Percentiles rank a stretch among this genome's conserved stretches.
These are phyloP conservation scores for Tolypocladium guangdongense DNA, from an alignment of 2,329 filamentous ascomycete genomes.

Conservation along the genomic window DNA sequence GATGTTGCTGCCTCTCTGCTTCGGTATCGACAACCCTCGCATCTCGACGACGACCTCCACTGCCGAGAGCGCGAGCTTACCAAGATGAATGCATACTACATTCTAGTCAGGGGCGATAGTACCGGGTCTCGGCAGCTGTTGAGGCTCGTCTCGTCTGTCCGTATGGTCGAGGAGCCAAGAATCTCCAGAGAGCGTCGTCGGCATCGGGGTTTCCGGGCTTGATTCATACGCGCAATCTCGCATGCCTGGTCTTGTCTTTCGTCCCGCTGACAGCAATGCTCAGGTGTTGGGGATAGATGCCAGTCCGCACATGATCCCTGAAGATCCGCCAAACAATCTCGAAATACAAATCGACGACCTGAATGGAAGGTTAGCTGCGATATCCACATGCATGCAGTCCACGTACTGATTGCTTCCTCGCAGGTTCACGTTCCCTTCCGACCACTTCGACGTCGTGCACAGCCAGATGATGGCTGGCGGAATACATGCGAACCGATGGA, in stretches of 20 bases:
- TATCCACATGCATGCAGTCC: not conserved
- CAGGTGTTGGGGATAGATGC: slow-evolving; percentile 65
- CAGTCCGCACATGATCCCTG: slow-evolving; percentile 57
- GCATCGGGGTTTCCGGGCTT: not conserved
- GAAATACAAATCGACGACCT: slow-evolving; percentile 64
- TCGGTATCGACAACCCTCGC: not conserved
- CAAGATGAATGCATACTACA: not conserved
- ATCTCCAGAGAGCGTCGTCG: not conserved
- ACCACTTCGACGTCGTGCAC: slow-evolving; percentile 74
- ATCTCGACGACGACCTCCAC: not conserved
- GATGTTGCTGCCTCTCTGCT: not conserved
- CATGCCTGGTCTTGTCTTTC: not conserved
- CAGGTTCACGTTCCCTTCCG: slow-evolving; percentile 56
- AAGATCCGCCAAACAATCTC: slow-evolving; percentile 53
- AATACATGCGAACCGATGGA: slow-evolving; percentile 64
- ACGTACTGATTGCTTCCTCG: not conserved
- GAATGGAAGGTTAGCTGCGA: slow-evolving; percentile 43
- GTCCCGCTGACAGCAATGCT: not conserved
- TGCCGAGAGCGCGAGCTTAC: not conserved
- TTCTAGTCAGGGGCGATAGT: not conserved
- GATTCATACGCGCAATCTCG: not conserved
- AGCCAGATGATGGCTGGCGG: slow-evolving; percentile 63
- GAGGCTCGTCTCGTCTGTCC: not conserved
- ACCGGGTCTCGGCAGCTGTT: not conserved
- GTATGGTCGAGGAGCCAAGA: not conserved